Percentiles rank a stretch among this genome's conserved stretches.
These are phyloP conservation scores for Nemania abortiva DNA, from an alignment of 2,329 filamentous ascomycete genomes.

Conservation along the genomic window DNA sequence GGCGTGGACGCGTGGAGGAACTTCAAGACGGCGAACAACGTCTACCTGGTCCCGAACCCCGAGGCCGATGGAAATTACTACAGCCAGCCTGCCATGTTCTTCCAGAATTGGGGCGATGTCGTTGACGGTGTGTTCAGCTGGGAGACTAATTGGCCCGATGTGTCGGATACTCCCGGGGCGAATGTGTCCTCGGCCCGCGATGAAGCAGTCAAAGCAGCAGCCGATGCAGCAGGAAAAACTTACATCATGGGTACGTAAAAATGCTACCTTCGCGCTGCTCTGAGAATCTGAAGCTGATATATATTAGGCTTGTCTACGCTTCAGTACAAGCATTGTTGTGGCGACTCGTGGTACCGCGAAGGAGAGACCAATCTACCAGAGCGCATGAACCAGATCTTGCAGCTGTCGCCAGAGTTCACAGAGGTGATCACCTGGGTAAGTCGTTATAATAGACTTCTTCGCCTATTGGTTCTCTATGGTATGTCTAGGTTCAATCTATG, in stretches of 20 bases:
- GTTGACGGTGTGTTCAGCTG: conserved; percentile 55
- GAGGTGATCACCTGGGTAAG: conserved; percentile 52
- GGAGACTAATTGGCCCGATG: conserved; percentile 54
- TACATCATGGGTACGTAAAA: conserved; percentile 52
- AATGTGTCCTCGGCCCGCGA: conserved; percentile 48
- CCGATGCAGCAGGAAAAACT: conserved; percentile 46
- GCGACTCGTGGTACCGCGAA: conserved; percentile 50
- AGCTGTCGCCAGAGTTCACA: conserved; percentile 50
- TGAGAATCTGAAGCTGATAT: conserved; percentile 23
- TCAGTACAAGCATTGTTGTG: conserved; percentile 52
- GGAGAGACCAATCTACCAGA: conserved; percentile 53
- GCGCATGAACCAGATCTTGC: conserved; percentile 54
- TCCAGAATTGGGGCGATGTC: conserved; percentile 49
- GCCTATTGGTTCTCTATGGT: neutral
- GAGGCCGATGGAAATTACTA: conserved; percentile 52
- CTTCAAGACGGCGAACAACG: conserved; percentile 47
- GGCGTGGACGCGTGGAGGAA: conserved; percentile 46
- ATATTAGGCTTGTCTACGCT: conserved; percentile 47
- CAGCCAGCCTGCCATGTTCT: conserved; percentile 45
- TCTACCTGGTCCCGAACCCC: conserved; percentile 53
- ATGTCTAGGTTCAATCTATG: neutral
- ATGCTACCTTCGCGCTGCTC: conserved; percentile 3
- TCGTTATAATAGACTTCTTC: conserved; percentile 18
- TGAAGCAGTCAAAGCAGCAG: conserved; percentile 42
- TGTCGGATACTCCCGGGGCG: conserved; percentile 39